Percentiles rank a stretch among this genome's conserved stretches.
These are phyloP conservation scores for Coniochaeta pulveracea DNA, from an alignment of 2,329 filamentous ascomycete species.

Conservation along the genomic window DNA sequence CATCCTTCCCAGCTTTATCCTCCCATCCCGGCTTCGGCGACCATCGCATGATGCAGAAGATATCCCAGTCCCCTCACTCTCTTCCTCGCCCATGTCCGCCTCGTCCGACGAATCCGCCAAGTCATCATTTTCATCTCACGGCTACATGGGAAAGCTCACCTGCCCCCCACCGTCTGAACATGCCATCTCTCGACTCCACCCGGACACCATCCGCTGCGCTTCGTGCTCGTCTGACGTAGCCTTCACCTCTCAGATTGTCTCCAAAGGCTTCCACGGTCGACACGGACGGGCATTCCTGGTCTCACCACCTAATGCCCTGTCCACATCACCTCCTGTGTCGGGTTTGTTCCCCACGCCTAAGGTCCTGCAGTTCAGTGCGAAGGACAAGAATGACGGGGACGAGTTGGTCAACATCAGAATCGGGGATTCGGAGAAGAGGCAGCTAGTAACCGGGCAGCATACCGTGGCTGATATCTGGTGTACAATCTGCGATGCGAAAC, in stretches of 20 bases:
- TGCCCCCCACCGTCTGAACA: too few species aligned
- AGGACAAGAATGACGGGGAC: background rate
- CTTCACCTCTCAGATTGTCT: slow-evolving; percentile 48
- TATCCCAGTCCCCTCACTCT: slow-evolving; percentile 4
- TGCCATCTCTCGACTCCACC: slow-evolving; percentile 24
- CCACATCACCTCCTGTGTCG: slow-evolving; percentile 7
- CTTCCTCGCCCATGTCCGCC: slow-evolving; percentile 4
- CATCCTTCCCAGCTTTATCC: slow-evolving; percentile 15
- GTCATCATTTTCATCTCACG: too few species aligned
- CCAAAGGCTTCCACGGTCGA: slow-evolving; percentile 55
- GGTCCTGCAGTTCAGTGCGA: slow-evolving; percentile 5
- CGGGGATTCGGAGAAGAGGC: slow-evolving; percentile 41
- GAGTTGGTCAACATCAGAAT: slow-evolving; percentile 42
- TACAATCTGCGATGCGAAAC: slow-evolving; percentile 37
- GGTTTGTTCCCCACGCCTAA: background rate
- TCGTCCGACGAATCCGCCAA: background rate
- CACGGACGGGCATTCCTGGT: slow-evolving; percentile 55
- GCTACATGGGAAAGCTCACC: too few species aligned
- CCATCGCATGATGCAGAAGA: background rate
- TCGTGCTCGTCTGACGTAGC: slow-evolving; percentile 50
- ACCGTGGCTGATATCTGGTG: slow-evolving; percentile 54
- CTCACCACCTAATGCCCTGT: slow-evolving; percentile 8
- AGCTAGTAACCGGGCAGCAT: slow-evolving; percentile 52
- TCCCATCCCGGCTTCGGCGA: slow-evolving; percentile 12
- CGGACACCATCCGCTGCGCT: slow-evolving; percentile 47